Base-by-base conservation (phyloP, 1,139 yeast genomes). In the Kazachstania sp. region DNA sequence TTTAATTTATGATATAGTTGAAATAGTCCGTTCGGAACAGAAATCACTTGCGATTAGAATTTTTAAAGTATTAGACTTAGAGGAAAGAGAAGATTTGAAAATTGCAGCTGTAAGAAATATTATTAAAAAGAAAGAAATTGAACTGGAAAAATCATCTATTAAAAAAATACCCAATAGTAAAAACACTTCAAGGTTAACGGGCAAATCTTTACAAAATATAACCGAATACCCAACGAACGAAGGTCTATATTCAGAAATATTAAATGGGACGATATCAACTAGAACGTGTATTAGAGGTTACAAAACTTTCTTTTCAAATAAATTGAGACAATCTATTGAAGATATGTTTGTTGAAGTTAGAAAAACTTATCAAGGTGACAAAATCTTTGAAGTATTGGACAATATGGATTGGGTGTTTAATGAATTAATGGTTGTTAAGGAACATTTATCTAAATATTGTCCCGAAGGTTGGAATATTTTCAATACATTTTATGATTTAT, bases 361-460 rank as follows among this genome's bases (percentile, higher is more conserved):
- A 55, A 68, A 78, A 44, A 80, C 83, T 46, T 83, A 75, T 56
- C 70, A 75, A 12, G 79, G 76, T 48, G 67, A 58, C 7, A 62
- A 57, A 42, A 72, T 71, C 39, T 78, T 79, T 64, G 74, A 72
- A 19, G 79, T 90, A 2, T 73, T 84, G 52, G 83, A 83, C 38
- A 81, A 84, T 52, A 69, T 90, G 45, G 83, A 81, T 49, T 90
- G 97, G 94, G 75, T 90, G 18, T 88, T 84, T 62, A 83, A 83
- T 52, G 97, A 92, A 58, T 68, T 92, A 50, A 67, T 74, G 31
- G 75, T 82, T 51, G 86, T 84, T 1, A 75, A 78, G 47, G 75
- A 76, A 37, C 79, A 78, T 20, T 68, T 87, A 42, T 66, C 73
- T 2, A 71, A 71, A n/a, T 72, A 82, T 45, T 88, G 95, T 30